A percentile compares a stretch with the other conserved stretches of the same genome.
These are phyloP conservation scores for Acidomyces sp. DNA, from an alignment of 495 filamentous ascomycete species.

Conservation along the genomic window DNA sequence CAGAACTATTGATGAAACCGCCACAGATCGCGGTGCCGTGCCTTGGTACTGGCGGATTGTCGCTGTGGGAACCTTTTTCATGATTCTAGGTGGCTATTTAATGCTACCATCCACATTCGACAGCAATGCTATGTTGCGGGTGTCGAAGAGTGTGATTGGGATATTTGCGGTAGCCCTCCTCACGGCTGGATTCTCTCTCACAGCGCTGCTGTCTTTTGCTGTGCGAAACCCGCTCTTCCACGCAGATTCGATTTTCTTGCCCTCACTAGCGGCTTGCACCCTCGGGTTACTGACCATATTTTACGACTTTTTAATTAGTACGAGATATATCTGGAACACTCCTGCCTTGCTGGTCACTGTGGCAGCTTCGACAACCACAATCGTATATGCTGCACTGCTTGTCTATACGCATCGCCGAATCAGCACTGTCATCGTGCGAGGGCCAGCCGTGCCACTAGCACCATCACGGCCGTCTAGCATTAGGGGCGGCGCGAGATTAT, in stretches of 20 bases:
- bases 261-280: conserved; percentile 22
- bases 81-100: conserved; percentile 30
- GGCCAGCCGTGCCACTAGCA: conserved; percentile 13
- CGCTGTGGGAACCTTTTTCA: conserved; percentile 23
- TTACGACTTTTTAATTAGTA: conserved; percentile 28
- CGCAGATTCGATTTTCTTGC: conserved; percentile 28
- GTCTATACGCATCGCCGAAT: conserved; percentile 26
- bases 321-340: conserved; percentile 19
- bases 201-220: conserved; percentile 28
- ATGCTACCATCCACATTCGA: conserved; percentile 29
- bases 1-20: conserved; percentile 7
- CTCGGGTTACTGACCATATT: conserved; percentile 29
- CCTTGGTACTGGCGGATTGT: conserved; percentile 29
- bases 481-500: not conserved
- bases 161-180: conserved; percentile 29
- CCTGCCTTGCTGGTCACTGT: conserved; percentile 23
- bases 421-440: conserved; percentile 5
- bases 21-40: conserved; percentile 8
- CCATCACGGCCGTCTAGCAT: conserved; percentile 1
- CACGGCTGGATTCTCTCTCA: conserved; percentile 29
- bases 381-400: conserved; percentile 27
- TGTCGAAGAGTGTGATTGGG: conserved; percentile 22
- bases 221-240: conserved; percentile 25
- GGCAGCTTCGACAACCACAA: conserved; percentile 20
- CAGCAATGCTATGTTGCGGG: conserved; percentile 21